These are phyloP conservation scores for Ulvella scutata DNA, from an alignment of 139 green algal species.

Conservation along the genomic window DNA sequence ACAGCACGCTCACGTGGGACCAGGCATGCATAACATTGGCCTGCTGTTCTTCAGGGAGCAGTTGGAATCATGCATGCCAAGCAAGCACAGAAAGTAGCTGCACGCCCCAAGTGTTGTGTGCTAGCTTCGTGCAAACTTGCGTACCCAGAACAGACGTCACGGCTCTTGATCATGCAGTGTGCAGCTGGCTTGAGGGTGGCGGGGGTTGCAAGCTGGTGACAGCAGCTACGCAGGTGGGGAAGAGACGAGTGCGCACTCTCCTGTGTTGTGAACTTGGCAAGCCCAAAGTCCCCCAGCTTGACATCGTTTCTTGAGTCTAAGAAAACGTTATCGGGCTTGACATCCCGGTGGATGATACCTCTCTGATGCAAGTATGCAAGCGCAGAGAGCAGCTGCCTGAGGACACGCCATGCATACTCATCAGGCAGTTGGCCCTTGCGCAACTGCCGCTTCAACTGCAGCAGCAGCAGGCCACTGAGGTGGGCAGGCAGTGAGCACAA, in stretches of 20 bases:
- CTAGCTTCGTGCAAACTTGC: too few species aligned
- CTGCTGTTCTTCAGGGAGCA: too few species aligned
- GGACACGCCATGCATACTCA: slow-evolving; percentile 51
- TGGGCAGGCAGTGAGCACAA: background rate
- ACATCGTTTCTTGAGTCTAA: slow-evolving; percentile 52
- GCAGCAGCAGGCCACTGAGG: background rate
- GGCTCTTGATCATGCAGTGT: too few species aligned
- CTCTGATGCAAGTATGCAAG: slow-evolving; percentile 21
- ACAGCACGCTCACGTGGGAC: too few species aligned
- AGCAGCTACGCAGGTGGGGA: too few species aligned
- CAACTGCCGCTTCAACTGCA: slow-evolving; percentile 11
- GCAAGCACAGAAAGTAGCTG: background rate
- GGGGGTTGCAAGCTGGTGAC: too few species aligned
- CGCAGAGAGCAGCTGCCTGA: slow-evolving; percentile 58
- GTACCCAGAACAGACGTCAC: too few species aligned
- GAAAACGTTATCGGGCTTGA: slow-evolving; percentile 62
- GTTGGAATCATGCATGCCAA: background rate
- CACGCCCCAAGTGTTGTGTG: background rate
- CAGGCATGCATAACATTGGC: too few species aligned
- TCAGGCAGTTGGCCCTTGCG: slow-evolving; percentile 29
- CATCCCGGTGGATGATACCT: slow-evolving; percentile 69
- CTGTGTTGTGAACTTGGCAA: slow-evolving; percentile 40
- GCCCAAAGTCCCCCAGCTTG: slow-evolving; percentile 79
- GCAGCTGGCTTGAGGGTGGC: too few species aligned
- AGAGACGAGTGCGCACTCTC: too few species aligned